These are phyloP conservation scores for Cynanchum wilfordii DNA, from an alignment of 257 asterid species.

Conservation along the genomic window DNA sequence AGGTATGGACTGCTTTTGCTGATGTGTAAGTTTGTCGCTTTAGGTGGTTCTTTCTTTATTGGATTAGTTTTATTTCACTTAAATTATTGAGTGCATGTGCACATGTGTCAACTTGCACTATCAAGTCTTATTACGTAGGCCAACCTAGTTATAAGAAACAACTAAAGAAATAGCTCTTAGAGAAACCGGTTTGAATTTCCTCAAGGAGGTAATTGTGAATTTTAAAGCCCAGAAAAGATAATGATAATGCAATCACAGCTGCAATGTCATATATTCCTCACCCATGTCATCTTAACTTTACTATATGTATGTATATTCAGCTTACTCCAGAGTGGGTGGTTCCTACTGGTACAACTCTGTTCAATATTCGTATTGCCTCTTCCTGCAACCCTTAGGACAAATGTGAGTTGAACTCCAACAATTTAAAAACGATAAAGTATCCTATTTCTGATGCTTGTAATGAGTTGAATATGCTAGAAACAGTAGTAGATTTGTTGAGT, in stretches of 20 bases:
- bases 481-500: background rate
- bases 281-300: background rate
- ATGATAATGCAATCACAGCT: background rate
- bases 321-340: background rate
- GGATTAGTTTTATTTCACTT: background rate
- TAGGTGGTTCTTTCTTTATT: background rate
- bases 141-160: background rate
- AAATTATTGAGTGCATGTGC: background rate
- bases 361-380: background rate
- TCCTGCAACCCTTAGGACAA: background rate
- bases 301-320: background rate
- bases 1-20: conserved; percentile 69
- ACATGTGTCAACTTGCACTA: background rate
- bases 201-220: background rate
- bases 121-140: background rate
- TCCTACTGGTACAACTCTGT: background rate
- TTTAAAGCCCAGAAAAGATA: background rate
- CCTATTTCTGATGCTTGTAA: background rate
- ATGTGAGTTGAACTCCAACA: background rate
- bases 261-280: background rate
- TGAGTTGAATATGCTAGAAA: background rate
- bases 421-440: background rate
- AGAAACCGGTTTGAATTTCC: background rate
- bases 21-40: conserved; percentile 40
- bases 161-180: background rate